Conservation (phyloP, 768 basidiomycete genomes). For the Leccinum boreale region DNA sequence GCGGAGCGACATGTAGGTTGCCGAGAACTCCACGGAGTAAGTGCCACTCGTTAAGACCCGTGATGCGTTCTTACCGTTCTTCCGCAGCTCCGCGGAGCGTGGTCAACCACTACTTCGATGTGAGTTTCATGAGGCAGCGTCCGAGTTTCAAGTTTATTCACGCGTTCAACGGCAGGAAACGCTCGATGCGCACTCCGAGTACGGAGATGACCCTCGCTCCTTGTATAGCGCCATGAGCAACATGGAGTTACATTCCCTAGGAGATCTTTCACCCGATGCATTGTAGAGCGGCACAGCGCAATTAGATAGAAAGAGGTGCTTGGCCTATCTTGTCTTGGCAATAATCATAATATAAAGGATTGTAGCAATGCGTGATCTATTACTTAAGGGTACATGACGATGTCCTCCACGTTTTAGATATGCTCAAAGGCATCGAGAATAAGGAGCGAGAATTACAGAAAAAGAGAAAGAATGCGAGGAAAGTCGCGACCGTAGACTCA, state of each 20-base stretch:
- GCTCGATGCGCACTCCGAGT: slow-evolving; percentile 68
- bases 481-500: slow-evolving; percentile 1
- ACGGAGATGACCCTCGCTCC: slow-evolving; percentile 67
- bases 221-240: slow-evolving; percentile 58
- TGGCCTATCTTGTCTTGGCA: slow-evolving; percentile 3
- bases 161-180: slow-evolving; percentile 50
- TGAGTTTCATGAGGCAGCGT: slow-evolving; percentile 33
- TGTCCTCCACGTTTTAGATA: slow-evolving; percentile 35
- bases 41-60: slow-evolving; percentile 26
- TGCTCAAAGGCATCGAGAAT: slow-evolving; percentile 17
- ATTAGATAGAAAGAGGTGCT: not conserved
- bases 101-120: slow-evolving; percentile 93
- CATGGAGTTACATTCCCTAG: slow-evolving; percentile 53
- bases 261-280: slow-evolving; percentile 72
- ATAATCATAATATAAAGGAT: slow-evolving; percentile 28
- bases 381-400: slow-evolving; percentile 34
- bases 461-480: slow-evolving; percentile 3
- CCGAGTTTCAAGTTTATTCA: slow-evolving; percentile 2
- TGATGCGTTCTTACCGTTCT: slow-evolving; percentile 6
- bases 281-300: slow-evolving; percentile 34
- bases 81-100: slow-evolving; percentile 77
- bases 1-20: slow-evolving; percentile 81
- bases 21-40: slow-evolving; percentile 92
- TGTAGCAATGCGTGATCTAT: slow-evolving; percentile 36
- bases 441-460: slow-evolving; percentile 13